Evolutionary conservation across 768 basidiomycete genomes (phyloP).

Genomic region (Leccinum pellstonianum): DNA sequence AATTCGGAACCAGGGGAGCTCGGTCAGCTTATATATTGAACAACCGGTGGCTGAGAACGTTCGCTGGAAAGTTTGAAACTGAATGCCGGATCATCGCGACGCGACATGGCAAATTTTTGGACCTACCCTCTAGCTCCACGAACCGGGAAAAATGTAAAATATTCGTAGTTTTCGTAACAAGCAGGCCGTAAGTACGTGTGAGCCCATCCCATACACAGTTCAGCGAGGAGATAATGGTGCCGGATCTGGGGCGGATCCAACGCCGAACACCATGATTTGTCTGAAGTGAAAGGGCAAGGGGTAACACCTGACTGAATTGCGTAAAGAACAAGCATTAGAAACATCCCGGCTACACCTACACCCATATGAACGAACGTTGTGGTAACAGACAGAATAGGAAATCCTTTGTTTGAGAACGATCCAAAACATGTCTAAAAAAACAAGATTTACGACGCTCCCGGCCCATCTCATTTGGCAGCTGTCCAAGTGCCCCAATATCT

Average conservation of each 20-base stretch:
- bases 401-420: not conserved
- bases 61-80: not conserved
- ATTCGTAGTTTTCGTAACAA: conserved; percentile 14
- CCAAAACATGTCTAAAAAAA: not conserved
- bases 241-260: not conserved
- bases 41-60: conserved; percentile 24
- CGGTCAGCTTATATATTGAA: conserved; percentile 25
- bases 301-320: not conserved
- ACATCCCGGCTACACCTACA: not conserved
- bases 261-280: not conserved
- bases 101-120: not conserved
- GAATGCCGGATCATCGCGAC: conserved; percentile 4
- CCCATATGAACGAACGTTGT: not conserved
- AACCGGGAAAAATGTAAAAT: conserved; percentile 1
- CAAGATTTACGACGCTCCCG: not conserved
- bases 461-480: not conserved
- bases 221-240: not conserved
- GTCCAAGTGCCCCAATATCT: not conserved
- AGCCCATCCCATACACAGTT: not conserved
- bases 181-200: conserved; percentile 1
- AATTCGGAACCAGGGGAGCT: not conserved
- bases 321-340: not conserved
- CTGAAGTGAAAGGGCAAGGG: not conserved
- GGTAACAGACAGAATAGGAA: not conserved
- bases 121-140: conserved; percentile 4